Percentiles rank a stretch among this genome's conserved stretches.
Conservation (phyloP, 768 basidiomycete species). For the Pholiota microspora region DNA sequence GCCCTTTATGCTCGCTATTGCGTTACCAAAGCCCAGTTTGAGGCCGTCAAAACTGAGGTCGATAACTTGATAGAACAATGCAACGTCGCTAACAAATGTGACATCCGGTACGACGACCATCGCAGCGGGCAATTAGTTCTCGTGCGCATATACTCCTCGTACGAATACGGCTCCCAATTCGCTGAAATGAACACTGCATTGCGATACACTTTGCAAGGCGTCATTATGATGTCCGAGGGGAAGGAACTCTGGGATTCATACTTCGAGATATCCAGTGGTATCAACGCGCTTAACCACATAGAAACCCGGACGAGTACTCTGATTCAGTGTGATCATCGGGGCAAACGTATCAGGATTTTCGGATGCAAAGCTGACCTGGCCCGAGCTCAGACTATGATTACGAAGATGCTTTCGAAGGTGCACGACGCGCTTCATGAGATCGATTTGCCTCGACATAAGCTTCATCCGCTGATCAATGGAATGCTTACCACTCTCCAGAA, state of each 20-base stretch:
- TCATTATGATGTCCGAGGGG: slow-evolving; percentile 29
- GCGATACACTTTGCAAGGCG: slow-evolving; percentile 37
- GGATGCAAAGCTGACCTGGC: slow-evolving; percentile 31
- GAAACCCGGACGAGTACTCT: slow-evolving; percentile 29
- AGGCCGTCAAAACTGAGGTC: slow-evolving; percentile 34
- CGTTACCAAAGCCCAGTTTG: slow-evolving; percentile 30
- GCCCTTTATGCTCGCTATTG: slow-evolving; percentile 40
- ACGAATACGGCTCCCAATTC: slow-evolving; percentile 30
- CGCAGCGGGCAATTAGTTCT: slow-evolving; percentile 19
- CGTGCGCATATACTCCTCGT: slow-evolving; percentile 37
- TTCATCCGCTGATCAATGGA: slow-evolving; percentile 40
- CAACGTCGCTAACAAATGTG: slow-evolving; percentile 24
- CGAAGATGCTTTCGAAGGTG: slow-evolving; percentile 41
- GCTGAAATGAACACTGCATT: slow-evolving; percentile 34
- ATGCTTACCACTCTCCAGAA: slow-evolving; percentile 35
- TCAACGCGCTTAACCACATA: slow-evolving; percentile 33
- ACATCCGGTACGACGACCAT: slow-evolving; percentile 30
- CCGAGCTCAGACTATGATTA: slow-evolving; percentile 28
- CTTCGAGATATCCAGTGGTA: slow-evolving; percentile 40
- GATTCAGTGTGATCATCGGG: slow-evolving; percentile 39
- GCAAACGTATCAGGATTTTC: slow-evolving; percentile 35
- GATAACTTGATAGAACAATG: slow-evolving; percentile 27
- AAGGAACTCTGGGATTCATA: slow-evolving; percentile 46
- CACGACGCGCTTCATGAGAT: slow-evolving; percentile 31
- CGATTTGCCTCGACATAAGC: slow-evolving; percentile 16